These are phyloP conservation scores for Diutina ranongensis DNA, from an alignment of 1,139 yeast genomes.

Conservation along the genomic window DNA sequence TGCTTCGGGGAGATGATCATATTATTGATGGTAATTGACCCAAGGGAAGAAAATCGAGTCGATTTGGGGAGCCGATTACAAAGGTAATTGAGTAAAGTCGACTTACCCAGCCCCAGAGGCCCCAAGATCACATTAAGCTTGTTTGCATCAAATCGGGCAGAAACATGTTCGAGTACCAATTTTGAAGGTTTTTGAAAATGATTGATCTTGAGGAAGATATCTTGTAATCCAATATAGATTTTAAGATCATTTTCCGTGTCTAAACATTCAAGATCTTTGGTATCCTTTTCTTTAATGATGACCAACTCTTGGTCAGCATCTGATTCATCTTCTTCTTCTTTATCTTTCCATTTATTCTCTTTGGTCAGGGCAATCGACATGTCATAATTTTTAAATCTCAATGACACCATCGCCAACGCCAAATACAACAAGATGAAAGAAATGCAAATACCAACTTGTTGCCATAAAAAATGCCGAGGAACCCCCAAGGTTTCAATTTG, in stretches of 20 bases:
- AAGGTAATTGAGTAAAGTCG: background rate
- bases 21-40: background rate
- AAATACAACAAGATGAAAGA: background rate
- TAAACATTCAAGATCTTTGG: too few relatives aligned
- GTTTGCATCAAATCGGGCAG: background rate
- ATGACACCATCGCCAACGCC: background rate
- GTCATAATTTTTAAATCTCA: background rate
- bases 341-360: background rate
- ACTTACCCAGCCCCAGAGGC: background rate
- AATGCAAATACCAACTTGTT: background rate
- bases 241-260: background rate
- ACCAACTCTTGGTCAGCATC: too few relatives aligned
- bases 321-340: background rate
- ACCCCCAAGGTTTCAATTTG: constrained; percentile 51
- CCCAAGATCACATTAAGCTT: background rate
- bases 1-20: background rate
- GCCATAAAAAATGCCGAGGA: constrained; percentile 26
- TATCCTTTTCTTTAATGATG: background rate
- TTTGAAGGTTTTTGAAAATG: background rate
- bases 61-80: background rate
- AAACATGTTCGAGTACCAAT: background rate
- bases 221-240: background rate
- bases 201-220: background rate
- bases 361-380: background rate
- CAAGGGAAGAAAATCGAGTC: background rate